phyloP scores from a whole-genome alignment of 2,329 filamentous ascomycete species.

The Epichloe sp. region DNA sequence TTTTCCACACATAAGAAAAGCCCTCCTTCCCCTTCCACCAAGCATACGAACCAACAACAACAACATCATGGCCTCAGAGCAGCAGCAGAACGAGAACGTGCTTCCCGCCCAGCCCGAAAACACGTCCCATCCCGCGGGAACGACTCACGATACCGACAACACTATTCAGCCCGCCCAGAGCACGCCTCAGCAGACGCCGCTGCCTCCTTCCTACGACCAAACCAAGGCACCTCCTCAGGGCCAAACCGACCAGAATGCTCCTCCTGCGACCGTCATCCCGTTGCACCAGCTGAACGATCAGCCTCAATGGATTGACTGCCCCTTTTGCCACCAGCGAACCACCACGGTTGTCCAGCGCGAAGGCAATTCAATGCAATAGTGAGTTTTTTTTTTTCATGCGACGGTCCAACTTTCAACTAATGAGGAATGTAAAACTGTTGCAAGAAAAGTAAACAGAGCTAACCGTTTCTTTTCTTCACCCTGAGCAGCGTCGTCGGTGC shows the following conservation, averaged over 20 bases:
- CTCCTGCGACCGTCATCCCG: conserved; percentile 5
- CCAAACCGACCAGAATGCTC: neutral
- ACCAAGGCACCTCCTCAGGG: neutral
- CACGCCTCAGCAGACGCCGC: neutral
- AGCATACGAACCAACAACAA: neutral
- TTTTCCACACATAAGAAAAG: too few relatives aligned
- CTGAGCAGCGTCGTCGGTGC: conserved; percentile 14
- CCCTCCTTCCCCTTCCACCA: neutral
- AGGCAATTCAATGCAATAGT: conserved; percentile 16
- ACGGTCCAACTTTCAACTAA: too few relatives aligned
- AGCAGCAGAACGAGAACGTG: neutral
- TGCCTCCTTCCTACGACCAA: conserved; percentile 1
- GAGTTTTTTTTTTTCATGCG: neutral
- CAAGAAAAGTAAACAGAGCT: neutral
- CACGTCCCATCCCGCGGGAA: neutral
- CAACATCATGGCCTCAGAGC: neutral
- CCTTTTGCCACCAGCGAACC: conserved; percentile 16
- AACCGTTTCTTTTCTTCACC: neutral
- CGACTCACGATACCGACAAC: neutral
- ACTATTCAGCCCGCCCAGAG: neutral
- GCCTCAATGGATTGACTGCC: conserved; percentile 19
- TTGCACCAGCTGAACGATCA: conserved; percentile 13
- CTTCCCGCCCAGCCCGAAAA: neutral
- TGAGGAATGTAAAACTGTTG: neutral
- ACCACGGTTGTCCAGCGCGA: conserved; percentile 11